phyloP scores from a whole-genome alignment of 2,329 filamentous ascomycete species.

The Monosporascus ibericus region DNA sequence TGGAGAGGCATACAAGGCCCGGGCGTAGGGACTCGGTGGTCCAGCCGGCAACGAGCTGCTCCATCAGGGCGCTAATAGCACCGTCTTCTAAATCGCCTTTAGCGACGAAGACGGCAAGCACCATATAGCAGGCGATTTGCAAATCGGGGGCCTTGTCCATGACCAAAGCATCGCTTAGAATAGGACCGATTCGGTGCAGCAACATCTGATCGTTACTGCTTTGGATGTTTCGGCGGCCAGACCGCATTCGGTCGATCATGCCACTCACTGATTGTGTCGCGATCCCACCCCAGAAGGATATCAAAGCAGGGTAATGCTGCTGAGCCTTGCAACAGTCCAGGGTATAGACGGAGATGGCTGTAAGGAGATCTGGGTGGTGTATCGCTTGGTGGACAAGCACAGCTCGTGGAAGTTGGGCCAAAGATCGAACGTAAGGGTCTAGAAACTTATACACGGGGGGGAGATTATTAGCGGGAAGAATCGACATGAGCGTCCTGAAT shows the following conservation, averaged over 20 bases:
- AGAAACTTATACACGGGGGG: conserved; percentile 77
- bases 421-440: conserved; percentile 74
- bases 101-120: conserved; percentile 76
- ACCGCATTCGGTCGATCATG: conserved; percentile 71
- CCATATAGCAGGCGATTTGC: conserved; percentile 86
- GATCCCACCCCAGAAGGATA: conserved; percentile 88
- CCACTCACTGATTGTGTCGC: conserved; percentile 79
- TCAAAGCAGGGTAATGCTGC: conserved; percentile 68
- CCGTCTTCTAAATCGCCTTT: conserved; percentile 75
- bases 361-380: conserved; percentile 70
- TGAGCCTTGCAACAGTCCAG: conserved; percentile 65
- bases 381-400: conserved; percentile 79
- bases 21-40: conserved; percentile 64
- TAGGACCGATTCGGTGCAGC: conserved; percentile 57
- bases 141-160: conserved; percentile 72
- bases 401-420: conserved; percentile 70
- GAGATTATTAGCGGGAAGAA: conserved; percentile 65
- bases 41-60: conserved; percentile 76
- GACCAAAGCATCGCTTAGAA: conserved; percentile 71
- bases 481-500: conserved; percentile 81
- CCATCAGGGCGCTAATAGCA: conserved; percentile 82
- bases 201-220: conserved; percentile 76
- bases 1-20: conserved; percentile 72
- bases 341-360: conserved; percentile 71
- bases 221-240: conserved; percentile 70